Base-by-base conservation (phyloP, 306 rosid genomes). In the Casuarina glauca region DNA sequence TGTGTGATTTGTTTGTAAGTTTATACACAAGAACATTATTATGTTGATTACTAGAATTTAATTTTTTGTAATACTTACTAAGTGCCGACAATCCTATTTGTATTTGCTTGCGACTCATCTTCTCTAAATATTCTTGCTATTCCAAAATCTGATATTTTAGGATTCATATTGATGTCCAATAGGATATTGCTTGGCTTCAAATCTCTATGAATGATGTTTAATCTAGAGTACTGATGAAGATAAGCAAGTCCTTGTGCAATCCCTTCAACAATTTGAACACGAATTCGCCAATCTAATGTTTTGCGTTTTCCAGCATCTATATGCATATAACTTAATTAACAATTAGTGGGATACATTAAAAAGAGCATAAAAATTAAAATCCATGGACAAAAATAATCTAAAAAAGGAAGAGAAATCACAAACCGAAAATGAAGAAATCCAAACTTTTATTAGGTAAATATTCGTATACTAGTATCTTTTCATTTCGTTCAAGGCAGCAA, bases 91-190 rank as follows among this genome's bases (percentile, higher is more conserved):
- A 44, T 44, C 46, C 46, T 44, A 44, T 44, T 44, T 44, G 46
- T 44, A 44, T 44, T 44, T 44, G 46, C 46, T 3, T 44, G 46
- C 0, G 82, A 77, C n/a, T 80, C 75, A 43, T 77, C 67, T 42
- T 73, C 84, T 49, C 79, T 76, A 49, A 78, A 74, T 0, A 78
- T 77, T 79, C 61, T 83, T 41, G 83, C 81, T 48, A 74, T 64
- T 39, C 83, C 86, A 41, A 79, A 83, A 43, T 83, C 86, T 43
- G 81, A 83, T 15, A 83, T 83, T 46, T 83, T 83, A 0, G 79
- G 86, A 38, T 83, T 79, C 81, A 79, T 64, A 1, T 83, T 81
- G 1, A 61, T 9, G 39, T 83, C 86, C 32, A 83, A 74, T 69
- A 83, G 62, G 15, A 78, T 69, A 8, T 83, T 83, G 36, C 86